phyloP scores from a whole-genome alignment of 1,139 yeast genomes.

The Pneumocystis carinii region DNA sequence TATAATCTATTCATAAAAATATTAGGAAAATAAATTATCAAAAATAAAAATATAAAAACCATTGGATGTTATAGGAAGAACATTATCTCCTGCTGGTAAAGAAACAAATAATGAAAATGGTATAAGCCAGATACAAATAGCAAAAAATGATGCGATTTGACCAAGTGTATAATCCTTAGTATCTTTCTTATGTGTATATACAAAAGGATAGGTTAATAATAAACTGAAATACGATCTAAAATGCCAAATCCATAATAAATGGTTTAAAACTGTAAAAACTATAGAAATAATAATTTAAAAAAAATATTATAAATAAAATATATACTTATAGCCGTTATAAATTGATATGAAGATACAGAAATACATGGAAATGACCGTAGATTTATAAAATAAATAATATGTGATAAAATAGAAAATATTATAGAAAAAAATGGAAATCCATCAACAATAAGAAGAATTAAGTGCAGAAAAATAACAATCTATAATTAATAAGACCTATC shows the following conservation, averaged over 20 bases:
- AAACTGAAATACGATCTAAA: constrained; percentile 40
- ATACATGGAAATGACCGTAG: constrained; percentile 73
- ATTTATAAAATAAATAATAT: constrained; percentile 60
- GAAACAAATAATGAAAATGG: constrained; percentile 90
- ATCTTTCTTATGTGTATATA: constrained; percentile 24
- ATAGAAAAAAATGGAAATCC: constrained; percentile 60
- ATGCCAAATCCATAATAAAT: constrained; percentile 77
- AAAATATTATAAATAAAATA: background rate
- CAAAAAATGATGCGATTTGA: constrained; percentile 87
- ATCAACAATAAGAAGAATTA: constrained; percentile 52
- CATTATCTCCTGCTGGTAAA: constrained; percentile 80
- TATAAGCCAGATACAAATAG: constrained; percentile 81
- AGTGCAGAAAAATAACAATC: constrained; percentile 35
- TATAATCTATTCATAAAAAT: background rate
- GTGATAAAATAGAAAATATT: constrained; percentile 50
- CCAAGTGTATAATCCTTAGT: constrained; percentile 67
- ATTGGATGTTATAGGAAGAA: constrained; percentile 38
- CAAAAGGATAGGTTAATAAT: constrained; percentile 5
- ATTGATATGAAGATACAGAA: constrained; percentile 52
- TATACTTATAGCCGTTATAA: constrained; percentile 44
- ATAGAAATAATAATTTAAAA: background rate
- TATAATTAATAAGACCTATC: background rate
- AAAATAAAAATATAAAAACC: background rate
- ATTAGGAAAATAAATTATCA: background rate
- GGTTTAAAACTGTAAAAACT: constrained; percentile 59